Base-by-base conservation (phyloP, 352 stramenopile genomes). In the Bremia lactucae region DNA sequence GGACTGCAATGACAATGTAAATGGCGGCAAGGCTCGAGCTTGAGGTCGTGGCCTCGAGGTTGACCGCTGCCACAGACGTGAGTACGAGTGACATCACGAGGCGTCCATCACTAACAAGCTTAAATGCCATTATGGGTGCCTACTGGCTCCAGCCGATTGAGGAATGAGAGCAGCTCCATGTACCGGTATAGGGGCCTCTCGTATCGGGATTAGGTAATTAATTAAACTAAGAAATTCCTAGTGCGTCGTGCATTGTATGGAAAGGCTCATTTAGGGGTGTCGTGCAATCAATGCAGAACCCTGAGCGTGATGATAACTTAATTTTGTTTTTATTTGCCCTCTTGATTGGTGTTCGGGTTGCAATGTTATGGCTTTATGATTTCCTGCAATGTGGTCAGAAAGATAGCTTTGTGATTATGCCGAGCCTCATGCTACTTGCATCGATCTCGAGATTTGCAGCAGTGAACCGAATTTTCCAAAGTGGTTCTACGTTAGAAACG, bases 1-100 rank as follows among this genome's bases (percentile, higher is more conserved):
- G 55, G 6, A 82, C 56, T 18, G 60, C 65, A 16, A 81, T 55
- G 28, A 77, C 68, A 37, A 82, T 65, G 53, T 72, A 79, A 41
- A 83, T 60, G 52, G 81, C 56, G 23, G 52, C 70, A 4, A 65
- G 70, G 15, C 44, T 41, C 14, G 58, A 64, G 24, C 52, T 51
- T 29, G 49, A 31, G 37, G 46, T 47, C 6, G 62, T 51, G 0
- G 31, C 13, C 31, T 46, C 33, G 14, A 49, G 34, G 26, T 48
- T 25, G 1, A 45, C 24, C 3, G 58, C 51, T 21, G 48, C 10
- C 7, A 58, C 47, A 3, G 34, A 29, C 18, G 46, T 16, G 4
- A 55, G 23, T 10, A 50, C 22, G 24, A 58, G 33, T 19, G 43
- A 37, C 40, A 53, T 19, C 9, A 24, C 10, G 6, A 29, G 6